Conservation (phyloP, 1,139 yeast genomes). For the Suhomyces bribrorum region DNA sequence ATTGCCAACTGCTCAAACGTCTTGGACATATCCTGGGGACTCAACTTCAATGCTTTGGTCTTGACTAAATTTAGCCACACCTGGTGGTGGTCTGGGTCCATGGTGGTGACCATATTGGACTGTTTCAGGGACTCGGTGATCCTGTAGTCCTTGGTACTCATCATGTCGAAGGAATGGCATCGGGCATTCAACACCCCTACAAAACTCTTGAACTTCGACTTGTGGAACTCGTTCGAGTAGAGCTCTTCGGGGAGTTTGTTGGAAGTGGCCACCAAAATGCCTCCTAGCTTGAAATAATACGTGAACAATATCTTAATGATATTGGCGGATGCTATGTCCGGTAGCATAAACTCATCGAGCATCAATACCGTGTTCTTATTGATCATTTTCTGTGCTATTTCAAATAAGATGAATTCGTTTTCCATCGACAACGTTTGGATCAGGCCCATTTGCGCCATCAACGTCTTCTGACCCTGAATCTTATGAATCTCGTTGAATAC, state of each 20-base stretch:
- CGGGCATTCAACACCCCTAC: slow-evolving; percentile 59
- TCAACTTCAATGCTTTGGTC: slow-evolving; percentile 6
- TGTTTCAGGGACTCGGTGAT: slow-evolving; percentile 34
- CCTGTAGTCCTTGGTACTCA: slow-evolving; percentile 58
- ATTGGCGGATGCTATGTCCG: slow-evolving; percentile 72
- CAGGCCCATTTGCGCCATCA: slow-evolving; percentile 10
- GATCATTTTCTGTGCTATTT: slow-evolving; percentile 67
- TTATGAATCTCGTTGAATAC: slow-evolving; percentile 63
- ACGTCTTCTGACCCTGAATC: slow-evolving; percentile 41
- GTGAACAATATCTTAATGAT: slow-evolving; percentile 65
- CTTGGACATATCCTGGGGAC: slow-evolving; percentile 8
- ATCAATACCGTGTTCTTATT: slow-evolving; percentile 58
- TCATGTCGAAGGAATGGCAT: slow-evolving; percentile 66
- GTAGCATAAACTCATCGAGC: slow-evolving; percentile 74
- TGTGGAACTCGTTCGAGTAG: slow-evolving; percentile 64
- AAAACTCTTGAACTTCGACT: slow-evolving; percentile 57
- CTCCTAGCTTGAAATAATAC: slow-evolving; percentile 70
- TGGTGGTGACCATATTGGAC: slow-evolving; percentile 33
- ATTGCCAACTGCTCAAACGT: slow-evolving; percentile 21
- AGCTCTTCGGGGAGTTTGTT: slow-evolving; percentile 71
- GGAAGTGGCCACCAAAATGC: slow-evolving; percentile 72
- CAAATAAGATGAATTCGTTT: slow-evolving; percentile 65
- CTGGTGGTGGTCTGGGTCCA: slow-evolving; percentile 24
- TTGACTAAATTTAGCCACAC: slow-evolving; percentile 41
- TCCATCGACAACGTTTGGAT: slow-evolving; percentile 40